Base-by-base conservation (phyloP, 2,329 filamentous ascomycete genomes). In the Gaeumannomyces tritici region DNA sequence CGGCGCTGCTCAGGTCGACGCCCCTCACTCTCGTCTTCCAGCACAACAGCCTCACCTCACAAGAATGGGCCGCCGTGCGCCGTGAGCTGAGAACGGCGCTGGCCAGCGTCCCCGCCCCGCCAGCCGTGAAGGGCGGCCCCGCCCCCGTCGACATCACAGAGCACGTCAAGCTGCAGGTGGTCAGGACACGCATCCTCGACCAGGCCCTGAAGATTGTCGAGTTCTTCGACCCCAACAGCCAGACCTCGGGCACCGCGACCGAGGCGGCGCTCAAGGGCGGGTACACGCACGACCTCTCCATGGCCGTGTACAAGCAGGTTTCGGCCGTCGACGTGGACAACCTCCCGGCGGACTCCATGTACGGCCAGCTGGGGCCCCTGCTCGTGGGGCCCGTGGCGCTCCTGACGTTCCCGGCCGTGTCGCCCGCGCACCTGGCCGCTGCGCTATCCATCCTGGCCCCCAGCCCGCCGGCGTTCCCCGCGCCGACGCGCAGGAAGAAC, bases 151-250 rank as follows among this genome's bases (percentile, higher is more conserved):
- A 83, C 35, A 72, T 91, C 42, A 80, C 83, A n/a, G 76, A 83
- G 1, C 77, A 79, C 54, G 82, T 95, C 67, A 88, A 90, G 75
- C 73, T 98, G 29, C 89, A 96, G 73, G 90, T 96, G 29, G 79
- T 99, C 62, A 89, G 95, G 71, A 95, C 91, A 18, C 89, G 90
- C 71, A 96, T 99, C 71, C 91, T 99, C 72, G 87, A 88, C 67
- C 86, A 90, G 24, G 93, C 93, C 1, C 79, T 98, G 65, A 88
- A 89, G 67, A 84, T 98, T 61, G 87, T 93, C 65, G 93, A 98
- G 72, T 96, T 92, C 76, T 96, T 85, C 72, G 83, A 83, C 72
- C 26, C 27, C 21, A 51, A 51, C 3, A 21, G 7, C 1, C 21
- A 18, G 18, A 9, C n/a, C 42, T 27, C 27, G 28, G 56, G 27